A percentile compares a stretch with the other conserved stretches of the same genome.
Evolutionary conservation across 1,284 basidiomycete genomes (phyloP).

Genomic region (Blastosporella zonata): DNA sequence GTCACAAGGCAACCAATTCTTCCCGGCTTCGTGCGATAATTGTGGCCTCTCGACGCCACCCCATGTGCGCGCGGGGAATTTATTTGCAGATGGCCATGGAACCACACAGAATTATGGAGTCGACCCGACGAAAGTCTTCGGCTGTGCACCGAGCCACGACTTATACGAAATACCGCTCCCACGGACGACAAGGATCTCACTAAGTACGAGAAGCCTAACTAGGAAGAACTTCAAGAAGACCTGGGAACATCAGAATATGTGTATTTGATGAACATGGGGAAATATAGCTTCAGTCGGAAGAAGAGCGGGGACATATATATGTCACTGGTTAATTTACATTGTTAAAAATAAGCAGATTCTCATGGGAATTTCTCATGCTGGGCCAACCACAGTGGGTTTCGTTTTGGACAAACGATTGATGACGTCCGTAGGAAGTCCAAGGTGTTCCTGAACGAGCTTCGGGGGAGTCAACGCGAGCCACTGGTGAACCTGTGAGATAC

Average conservation of each 20-base stretch:
- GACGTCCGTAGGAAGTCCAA: conserved; percentile 51
- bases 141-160: too few species aligned
- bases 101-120: too few species aligned
- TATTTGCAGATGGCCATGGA: too few species aligned
- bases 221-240: too few species aligned
- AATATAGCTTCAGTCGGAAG: too few species aligned
- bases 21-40: neutral
- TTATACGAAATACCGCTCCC: too few species aligned
- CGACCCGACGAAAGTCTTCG: too few species aligned
- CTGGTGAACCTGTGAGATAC: conserved; percentile 28
- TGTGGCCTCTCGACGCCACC: neutral
- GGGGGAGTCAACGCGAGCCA: conserved; percentile 69
- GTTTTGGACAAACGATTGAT: conserved; percentile 52
- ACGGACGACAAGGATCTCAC: too few species aligned
- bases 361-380: conserved; percentile 16
- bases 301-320: neutral
- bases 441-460: conserved; percentile 58
- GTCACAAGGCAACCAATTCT: neutral
- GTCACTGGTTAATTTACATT: conserved; percentile 1
- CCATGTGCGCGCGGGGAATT: too few species aligned
- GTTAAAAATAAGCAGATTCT: conserved; percentile 6
- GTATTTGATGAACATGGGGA: too few species aligned
- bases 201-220: too few species aligned
- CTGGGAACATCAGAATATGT: too few species aligned
- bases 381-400: conserved; percentile 49